A percentile compares a stretch with the other conserved stretches of the same genome.
These are phyloP conservation scores for Rhododendron simsii DNA, from an alignment of 148 eudicot species.

Conservation along the genomic window DNA sequence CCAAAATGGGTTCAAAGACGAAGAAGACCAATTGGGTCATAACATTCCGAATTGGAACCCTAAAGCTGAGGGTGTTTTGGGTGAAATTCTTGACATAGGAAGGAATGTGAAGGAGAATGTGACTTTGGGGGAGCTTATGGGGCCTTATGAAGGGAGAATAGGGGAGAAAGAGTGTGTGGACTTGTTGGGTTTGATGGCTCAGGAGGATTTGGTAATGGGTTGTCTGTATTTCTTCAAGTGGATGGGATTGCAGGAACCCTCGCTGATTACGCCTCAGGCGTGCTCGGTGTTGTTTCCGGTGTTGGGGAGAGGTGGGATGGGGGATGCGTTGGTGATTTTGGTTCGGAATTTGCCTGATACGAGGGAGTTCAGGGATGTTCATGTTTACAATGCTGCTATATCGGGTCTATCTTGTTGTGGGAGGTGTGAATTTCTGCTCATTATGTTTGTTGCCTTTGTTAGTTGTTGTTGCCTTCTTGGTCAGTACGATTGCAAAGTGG, in stretches of 20 bases:
- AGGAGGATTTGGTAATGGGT: constrained; percentile 48
- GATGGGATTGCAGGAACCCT: constrained; percentile 81
- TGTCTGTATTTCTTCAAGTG: constrained; percentile 90
- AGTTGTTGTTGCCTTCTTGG: neutral
- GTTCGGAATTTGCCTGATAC: constrained; percentile 61
- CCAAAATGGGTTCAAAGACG: constrained; percentile 5
- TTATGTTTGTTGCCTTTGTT: neutral
- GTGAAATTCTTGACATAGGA: constrained; percentile 46
- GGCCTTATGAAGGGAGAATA: constrained; percentile 52
- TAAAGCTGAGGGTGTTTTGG: constrained; percentile 36
- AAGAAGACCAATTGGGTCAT: constrained; percentile 18
- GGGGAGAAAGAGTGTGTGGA: constrained; percentile 60
- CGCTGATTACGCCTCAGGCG: constrained; percentile 51
- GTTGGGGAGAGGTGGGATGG: constrained; percentile 64
- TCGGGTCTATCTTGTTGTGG: constrained; percentile 62
- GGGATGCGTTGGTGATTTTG: constrained; percentile 62
- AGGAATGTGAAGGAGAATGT: constrained; percentile 58
- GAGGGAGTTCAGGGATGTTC: constrained; percentile 62
- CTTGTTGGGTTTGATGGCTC: constrained; percentile 56
- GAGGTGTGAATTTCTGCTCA: constrained; percentile 42
- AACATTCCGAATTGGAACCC: neutral
- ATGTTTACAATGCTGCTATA: constrained; percentile 82
- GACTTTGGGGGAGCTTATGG: constrained; percentile 65
- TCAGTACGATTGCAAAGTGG: neutral
- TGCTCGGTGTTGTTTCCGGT: constrained; percentile 68